Conservation (phyloP, 2,329 filamentous ascomycete genomes). For the Rhexocercosporidium sp. region DNA sequence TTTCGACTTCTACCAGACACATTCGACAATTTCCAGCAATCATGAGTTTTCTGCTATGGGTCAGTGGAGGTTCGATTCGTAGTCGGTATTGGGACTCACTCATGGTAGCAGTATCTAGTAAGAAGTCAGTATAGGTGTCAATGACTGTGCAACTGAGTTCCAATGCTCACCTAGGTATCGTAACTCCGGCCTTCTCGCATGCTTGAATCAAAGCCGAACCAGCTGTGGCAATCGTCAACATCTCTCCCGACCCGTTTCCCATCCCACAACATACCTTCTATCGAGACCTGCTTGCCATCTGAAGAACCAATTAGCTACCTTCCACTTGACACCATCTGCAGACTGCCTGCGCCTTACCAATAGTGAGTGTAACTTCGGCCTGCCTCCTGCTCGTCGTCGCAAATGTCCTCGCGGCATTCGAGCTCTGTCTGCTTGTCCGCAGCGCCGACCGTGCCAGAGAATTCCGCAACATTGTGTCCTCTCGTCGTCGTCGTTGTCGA, state of each 20-base stretch:
- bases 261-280: constrained; percentile 73
- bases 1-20: constrained; percentile 98
- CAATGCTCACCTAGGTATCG: constrained; percentile 75
- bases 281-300: constrained; percentile 98
- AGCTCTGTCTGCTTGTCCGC: constrained; percentile 64
- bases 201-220: constrained; percentile 97
- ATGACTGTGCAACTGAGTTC: constrained; percentile 4
- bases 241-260: constrained; percentile 28
- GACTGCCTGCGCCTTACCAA: constrained; percentile 67
- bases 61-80: constrained; percentile 30
- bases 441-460: constrained; percentile 71
- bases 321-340: constrained; percentile 17
- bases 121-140: constrained; percentile 39
- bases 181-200: constrained; percentile 95
- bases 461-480: constrained; percentile 72
- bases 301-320: constrained; percentile 42
- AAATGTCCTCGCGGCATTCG: constrained; percentile 76
- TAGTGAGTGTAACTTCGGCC: constrained; percentile 95
- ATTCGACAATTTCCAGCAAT: constrained; percentile 99
- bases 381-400: constrained; percentile 77
- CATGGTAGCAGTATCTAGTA: constrained; percentile 94
- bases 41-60: constrained; percentile 79
- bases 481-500: constrained; percentile 58
- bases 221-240: constrained; percentile 63
- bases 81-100: constrained; percentile 62